Evolutionary conservation across 257 asterid genomes (phyloP), one percentile per base, ranked within the genome.

Genomic region (Forsythia viridissima): DNA sequence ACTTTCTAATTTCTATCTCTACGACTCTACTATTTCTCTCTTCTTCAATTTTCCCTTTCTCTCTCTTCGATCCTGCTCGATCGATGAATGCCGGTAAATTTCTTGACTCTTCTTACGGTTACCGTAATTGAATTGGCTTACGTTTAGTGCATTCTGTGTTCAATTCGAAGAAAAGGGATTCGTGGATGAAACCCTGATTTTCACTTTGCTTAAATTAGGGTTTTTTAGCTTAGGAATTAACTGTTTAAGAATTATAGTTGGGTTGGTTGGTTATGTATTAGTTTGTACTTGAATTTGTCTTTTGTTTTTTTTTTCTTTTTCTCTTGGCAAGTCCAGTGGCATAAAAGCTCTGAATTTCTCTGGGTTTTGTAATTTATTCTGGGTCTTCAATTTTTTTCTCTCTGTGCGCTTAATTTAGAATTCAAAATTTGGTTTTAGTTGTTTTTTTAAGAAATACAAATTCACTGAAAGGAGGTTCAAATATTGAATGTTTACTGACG

Each of bases 151-250:
- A 70, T 80, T 81, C 73, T n/a, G 39, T 73, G 81, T 76, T 78
- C n/a, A 79, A 70, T 84, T 37, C 51, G 70, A 73, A n/a, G 51
- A 66, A 52, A 57, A 36, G 81, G 65, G 44, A 75, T 78, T 79
- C 72, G 24, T 65, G 72, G 76, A 85, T 85, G 89, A 91, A 86
- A 63, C 96, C 93, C 90, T 86, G 88, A 85, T 67, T 81, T 61
- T 70, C 74, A 44, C 76, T 86, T 78, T 74, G 87, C 30, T 84
- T 30, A 61, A 84, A 82, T 48, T 88, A 84, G 92, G 88, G 90
- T 73, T 85, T 85, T 75, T 80, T 69, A 75, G 82, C 78, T 57
- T 74, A 65, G n/a, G 71, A 70, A 74, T 66, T 63, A n/a, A 70
- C 43, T 24, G 73, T 79, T 63, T 48, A 75, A 80, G 83, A 83